Evolutionary conservation across 2,329 filamentous ascomycete species (phyloP), one percentile per base, ranked within the genome.

Genomic region (Phoma herbarum): DNA sequence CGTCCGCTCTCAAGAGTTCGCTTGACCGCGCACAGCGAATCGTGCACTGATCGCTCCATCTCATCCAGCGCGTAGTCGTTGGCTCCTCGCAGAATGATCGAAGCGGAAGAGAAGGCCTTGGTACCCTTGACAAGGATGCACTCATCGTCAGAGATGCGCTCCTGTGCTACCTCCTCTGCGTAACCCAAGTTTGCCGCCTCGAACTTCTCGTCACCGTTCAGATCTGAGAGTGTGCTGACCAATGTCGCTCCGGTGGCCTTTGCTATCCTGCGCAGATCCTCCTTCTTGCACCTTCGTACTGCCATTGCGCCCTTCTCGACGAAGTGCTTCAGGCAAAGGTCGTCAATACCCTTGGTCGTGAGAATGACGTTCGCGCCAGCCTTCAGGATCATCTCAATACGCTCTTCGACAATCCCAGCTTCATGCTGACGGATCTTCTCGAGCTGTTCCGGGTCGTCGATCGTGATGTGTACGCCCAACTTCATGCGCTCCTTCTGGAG

Each of bases 401-500:
- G 86, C 76, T 99, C 95, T 61, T 97, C 86, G 45, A 99, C 87
- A 81, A 99, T 97, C 70, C 92, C 92, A 18, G 93, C 87, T 79
- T 99, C 95, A 53, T 95, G 88, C 71, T 95, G 89, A 61, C 95
- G 88, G 72, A 99, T 99, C 85, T 97, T 93, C 83, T 99, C 95
- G 49, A 99, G 85, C 79, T 99, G 95, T 77, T 96, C 90, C 47
- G 95, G 95, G 77, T 99, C 95, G 70, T 99, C 95, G 66, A 99
- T 91, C 12, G 95, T 98, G 73, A 99, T 97, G 80, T 99, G 94
- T 60, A 99, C 95, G 67, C 95, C 95, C 59, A 99, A 84, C 86
- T 99, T 98, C 95, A 99, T 98, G 69, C 94, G 87, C 84, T 98
- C 94, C 84, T 99, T 99, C 76, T 98, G 94, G 72, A 99, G 79